Evolutionary conservation across 257 asterid species (phyloP).

Genomic region (Penstemon newberryi): DNA sequence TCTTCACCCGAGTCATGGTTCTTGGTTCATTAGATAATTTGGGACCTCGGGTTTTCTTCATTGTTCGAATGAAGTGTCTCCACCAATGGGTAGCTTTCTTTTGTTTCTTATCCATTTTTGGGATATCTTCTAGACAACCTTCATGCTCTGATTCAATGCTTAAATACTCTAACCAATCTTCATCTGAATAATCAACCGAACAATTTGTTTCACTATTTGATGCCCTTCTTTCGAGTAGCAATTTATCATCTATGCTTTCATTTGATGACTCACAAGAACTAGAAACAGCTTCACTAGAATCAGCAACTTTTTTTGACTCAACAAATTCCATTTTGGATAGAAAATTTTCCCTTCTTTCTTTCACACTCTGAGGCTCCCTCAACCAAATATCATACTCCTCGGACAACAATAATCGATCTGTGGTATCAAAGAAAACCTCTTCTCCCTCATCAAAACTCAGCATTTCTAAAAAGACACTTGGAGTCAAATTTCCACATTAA

Average conservation of each 20-base stretch:
- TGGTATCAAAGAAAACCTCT: slow-evolving; percentile 68
- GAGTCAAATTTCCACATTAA: slow-evolving; percentile 39
- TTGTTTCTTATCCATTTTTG: slow-evolving; percentile 23
- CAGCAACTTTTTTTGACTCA: slow-evolving; percentile 32
- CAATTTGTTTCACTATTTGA: slow-evolving; percentile 53
- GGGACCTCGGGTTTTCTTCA: slow-evolving; percentile 33
- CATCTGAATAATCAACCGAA: slow-evolving; percentile 42
- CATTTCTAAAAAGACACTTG: slow-evolving; percentile 41
- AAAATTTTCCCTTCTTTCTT: slow-evolving; percentile 50
- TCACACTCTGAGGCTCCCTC: slow-evolving; percentile 61
- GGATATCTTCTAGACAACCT: slow-evolving; percentile 12
- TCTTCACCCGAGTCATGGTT: slow-evolving; percentile 30
- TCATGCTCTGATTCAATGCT: slow-evolving; percentile 26
- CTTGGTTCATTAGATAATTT: slow-evolving; percentile 26
- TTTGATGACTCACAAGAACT: slow-evolving; percentile 11
- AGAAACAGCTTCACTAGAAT: slow-evolving; percentile 33
- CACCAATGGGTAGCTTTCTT: slow-evolving; percentile 54
- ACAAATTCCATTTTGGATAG: slow-evolving; percentile 49
- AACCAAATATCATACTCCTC: slow-evolving; percentile 68
- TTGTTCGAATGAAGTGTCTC: slow-evolving; percentile 38
- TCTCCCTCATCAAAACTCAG: slow-evolving; percentile 43
- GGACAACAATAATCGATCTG: slow-evolving; percentile 36
- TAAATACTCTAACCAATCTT: slow-evolving; percentile 38
- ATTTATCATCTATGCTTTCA: slow-evolving; percentile 26
- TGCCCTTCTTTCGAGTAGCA: slow-evolving; percentile 38